Conservation (phyloP, 2,329 filamentous ascomycete genomes). For the Aureobasidium sp. region DNA sequence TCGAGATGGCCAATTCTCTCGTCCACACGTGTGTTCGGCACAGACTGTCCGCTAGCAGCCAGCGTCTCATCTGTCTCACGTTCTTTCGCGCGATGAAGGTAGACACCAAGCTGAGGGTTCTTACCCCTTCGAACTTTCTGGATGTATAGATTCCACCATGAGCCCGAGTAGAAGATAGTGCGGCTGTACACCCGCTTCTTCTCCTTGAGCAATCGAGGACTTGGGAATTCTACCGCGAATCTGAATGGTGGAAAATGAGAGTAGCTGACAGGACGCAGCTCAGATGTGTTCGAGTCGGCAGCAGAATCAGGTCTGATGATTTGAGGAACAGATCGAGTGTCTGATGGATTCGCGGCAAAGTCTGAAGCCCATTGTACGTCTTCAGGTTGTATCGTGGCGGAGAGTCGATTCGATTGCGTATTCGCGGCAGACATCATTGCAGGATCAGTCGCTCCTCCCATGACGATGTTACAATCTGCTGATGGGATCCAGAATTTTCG, state of each 20-base stretch:
- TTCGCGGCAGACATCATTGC: conserved; percentile 38
- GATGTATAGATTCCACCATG: conserved; percentile 54
- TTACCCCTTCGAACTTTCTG: conserved; percentile 48
- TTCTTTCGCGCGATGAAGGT: conserved; percentile 50
- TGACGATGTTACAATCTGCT: conserved; percentile 47
- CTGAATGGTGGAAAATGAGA: conserved; percentile 50
- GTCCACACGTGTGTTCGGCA: conserved; percentile 35
- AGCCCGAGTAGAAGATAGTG: conserved; percentile 51
- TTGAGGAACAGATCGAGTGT: conserved; percentile 15
- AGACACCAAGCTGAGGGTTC: conserved; percentile 49
- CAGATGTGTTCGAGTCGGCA: conserved; percentile 19
- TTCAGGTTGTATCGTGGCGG: conserved; percentile 43
- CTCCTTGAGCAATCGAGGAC: conserved; percentile 47
- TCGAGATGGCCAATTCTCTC: conserved; percentile 46
- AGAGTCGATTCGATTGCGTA: conserved; percentile 36
- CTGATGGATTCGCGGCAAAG: conserved; percentile 40
- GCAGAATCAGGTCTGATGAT: conserved; percentile 11
- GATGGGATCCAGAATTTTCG: conserved; percentile 51
- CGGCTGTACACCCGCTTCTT: conserved; percentile 51
- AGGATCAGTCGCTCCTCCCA: conserved; percentile 45
- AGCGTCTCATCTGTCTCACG: conserved; percentile 38
- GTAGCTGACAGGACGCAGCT: conserved; percentile 34
- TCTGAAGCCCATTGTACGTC: conserved; percentile 49
- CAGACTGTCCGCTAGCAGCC: conserved; percentile 23
- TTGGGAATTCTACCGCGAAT: conserved; percentile 50